These are phyloP conservation scores for Aschersonia sp. DNA, from an alignment of 2,329 filamentous ascomycete species.

Conservation along the genomic window DNA sequence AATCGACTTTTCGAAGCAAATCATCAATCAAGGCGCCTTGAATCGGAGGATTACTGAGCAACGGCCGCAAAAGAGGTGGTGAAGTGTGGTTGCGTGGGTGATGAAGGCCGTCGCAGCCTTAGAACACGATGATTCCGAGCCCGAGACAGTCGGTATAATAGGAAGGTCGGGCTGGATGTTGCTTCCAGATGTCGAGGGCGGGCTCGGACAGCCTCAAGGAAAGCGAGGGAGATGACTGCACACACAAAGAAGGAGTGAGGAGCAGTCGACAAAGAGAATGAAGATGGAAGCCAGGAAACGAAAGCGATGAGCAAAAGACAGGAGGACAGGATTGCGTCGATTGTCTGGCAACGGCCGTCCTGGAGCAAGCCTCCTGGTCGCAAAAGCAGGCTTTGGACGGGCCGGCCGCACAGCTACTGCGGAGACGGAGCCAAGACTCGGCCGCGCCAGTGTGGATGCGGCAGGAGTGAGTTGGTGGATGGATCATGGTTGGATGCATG, in stretches of 20 bases:
- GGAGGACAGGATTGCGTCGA: no score
- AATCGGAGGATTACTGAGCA: not conserved
- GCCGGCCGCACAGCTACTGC: not conserved
- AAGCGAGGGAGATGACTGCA: not conserved
- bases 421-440: not conserved
- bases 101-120: no score
- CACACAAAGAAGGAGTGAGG: not conserved
- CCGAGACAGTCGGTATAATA: not conserved
- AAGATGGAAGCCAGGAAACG: not conserved
- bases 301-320: no score
- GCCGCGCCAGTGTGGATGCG: not conserved
- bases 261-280: not conserved
- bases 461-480: not conserved
- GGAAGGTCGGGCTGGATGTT: not conserved
- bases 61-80: not conserved
- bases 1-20: not conserved
- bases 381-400: not conserved
- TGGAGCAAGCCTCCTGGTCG: not conserved
- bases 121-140: no score
- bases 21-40: not conserved
- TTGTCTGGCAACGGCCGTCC: no score
- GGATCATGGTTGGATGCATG: not conserved
- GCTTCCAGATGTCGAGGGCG: not conserved
- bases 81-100: not conserved
- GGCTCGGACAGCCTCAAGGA: not conserved